Conservation (phyloP, 805 yeast genomes). For the Hanseniaspora meyeri region DNA sequence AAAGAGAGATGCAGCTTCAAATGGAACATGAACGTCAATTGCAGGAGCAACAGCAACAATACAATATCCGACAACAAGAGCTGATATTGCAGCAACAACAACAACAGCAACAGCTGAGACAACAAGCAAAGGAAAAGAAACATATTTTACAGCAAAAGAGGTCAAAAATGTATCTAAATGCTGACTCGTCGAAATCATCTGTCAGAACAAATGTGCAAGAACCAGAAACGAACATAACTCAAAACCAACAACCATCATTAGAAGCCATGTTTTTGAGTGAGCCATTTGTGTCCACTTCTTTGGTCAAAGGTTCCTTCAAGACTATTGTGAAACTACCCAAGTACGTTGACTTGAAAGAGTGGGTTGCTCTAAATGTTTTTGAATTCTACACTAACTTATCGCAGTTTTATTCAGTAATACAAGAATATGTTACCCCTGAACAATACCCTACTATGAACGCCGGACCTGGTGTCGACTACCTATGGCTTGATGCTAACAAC, state of each 20-base stretch:
- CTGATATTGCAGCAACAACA: slow-evolving; percentile 13
- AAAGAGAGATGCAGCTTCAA: neutral
- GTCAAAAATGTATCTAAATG: slow-evolving; percentile 16
- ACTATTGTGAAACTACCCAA: slow-evolving; percentile 92
- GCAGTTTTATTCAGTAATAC: slow-evolving; percentile 79
- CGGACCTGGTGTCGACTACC: slow-evolving; percentile 79
- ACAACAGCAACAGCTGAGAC: slow-evolving; percentile 17
- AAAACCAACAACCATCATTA: slow-evolving; percentile 18
- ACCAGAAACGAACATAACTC: slow-evolving; percentile 30
- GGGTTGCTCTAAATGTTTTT: slow-evolving; percentile 88
- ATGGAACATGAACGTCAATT: neutral
- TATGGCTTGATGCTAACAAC: slow-evolving; percentile 76
- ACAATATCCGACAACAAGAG: slow-evolving; percentile 25
- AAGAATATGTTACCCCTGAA: slow-evolving; percentile 84
- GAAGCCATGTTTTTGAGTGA: slow-evolving; percentile 61
- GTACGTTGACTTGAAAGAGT: slow-evolving; percentile 86
- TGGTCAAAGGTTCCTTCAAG: slow-evolving; percentile 91
- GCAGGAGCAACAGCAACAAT: slow-evolving; percentile 16
- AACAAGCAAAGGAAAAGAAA: slow-evolving; percentile 22
- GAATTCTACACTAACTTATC: slow-evolving; percentile 77
- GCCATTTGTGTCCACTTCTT: slow-evolving; percentile 85
- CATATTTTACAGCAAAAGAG: slow-evolving; percentile 19
- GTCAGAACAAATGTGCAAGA: slow-evolving; percentile 14
- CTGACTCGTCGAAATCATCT: slow-evolving; percentile 14
- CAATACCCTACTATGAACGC: slow-evolving; percentile 91